These are phyloP conservation scores for Brasilioporus rufonigricans DNA, from an alignment of 768 basidiomycete genomes.

Conservation along the genomic window DNA sequence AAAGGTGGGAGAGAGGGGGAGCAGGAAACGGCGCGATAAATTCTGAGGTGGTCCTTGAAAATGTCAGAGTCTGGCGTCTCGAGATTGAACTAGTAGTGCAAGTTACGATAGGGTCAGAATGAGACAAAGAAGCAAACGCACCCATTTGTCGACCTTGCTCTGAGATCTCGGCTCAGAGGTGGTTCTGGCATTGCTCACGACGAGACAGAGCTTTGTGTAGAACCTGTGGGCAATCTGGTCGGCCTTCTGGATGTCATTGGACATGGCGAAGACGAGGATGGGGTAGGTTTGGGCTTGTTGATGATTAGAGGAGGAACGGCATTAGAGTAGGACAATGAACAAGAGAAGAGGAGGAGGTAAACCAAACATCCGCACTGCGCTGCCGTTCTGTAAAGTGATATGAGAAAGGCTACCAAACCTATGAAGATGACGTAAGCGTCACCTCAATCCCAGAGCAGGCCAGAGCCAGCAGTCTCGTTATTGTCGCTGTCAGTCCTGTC, in stretches of 20 bases:
- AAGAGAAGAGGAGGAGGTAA: conserved; percentile 20
- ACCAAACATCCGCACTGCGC: conserved; percentile 19
- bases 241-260: conserved; percentile 60
- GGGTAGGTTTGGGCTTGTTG: neutral
- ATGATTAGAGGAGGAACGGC: conserved; percentile 27
- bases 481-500: conserved; percentile 8
- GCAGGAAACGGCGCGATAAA: conserved; percentile 52
- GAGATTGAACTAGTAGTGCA: conserved; percentile 65
- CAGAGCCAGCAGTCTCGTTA: conserved; percentile 11
- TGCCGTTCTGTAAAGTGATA: conserved; percentile 14
- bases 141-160: conserved; percentile 79
- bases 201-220: conserved; percentile 78
- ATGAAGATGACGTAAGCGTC: conserved; percentile 24
- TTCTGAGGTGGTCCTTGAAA: conserved; percentile 59
- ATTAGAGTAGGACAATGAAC: conserved; percentile 31
- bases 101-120: neutral
- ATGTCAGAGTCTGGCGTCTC: conserved; percentile 72
- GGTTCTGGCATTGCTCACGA: conserved; percentile 71
- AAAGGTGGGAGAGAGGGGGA: conserved; percentile 42
- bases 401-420: conserved; percentile 14
- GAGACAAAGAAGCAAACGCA: conserved; percentile 35
- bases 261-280: conserved; percentile 38
- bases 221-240: conserved; percentile 86
- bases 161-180: conserved; percentile 45
- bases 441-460: conserved; percentile 16